phyloP scores from a whole-genome alignment of 352 stramenopile species.

The Sclerospora graminicola region DNA sequence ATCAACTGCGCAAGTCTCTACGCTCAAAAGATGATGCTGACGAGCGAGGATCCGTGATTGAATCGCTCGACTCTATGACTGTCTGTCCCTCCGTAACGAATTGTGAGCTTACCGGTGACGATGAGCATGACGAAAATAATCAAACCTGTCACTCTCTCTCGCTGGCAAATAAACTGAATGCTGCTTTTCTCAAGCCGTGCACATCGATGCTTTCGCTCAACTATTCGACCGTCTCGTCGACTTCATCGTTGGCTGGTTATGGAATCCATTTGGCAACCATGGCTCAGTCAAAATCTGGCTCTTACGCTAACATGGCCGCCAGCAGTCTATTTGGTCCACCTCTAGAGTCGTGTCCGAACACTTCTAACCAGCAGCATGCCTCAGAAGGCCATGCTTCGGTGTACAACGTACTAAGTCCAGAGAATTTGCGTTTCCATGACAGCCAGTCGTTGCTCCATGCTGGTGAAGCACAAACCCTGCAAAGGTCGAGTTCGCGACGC shows the following conservation, averaged over 20 bases:
- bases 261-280: conserved; percentile 29
- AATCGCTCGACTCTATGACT: conserved; percentile 20
- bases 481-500: conserved; percentile 7
- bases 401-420: conserved; percentile 25
- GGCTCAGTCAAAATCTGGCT: conserved; percentile 23
- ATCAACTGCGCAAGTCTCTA: conserved; percentile 18
- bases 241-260: conserved; percentile 31
- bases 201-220: conserved; percentile 30
- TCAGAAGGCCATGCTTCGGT: conserved; percentile 7
- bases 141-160: conserved; percentile 15
- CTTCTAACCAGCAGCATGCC: conserved; percentile 10
- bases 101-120: conserved; percentile 5
- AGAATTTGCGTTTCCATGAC: conserved; percentile 30
- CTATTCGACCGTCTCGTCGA: conserved; percentile 36
- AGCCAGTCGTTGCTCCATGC: conserved; percentile 24
- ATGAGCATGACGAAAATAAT: conserved; percentile 23
- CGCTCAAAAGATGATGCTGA: conserved; percentile 11
- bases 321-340: conserved; percentile 26
- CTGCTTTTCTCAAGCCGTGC: conserved; percentile 18
- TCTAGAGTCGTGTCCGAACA: conserved; percentile 21
- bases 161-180: conserved; percentile 9
- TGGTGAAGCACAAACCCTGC: conserved; percentile 10
- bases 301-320: conserved; percentile 16
- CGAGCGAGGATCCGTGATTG: conserved; percentile 14
- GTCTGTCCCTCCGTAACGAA: conserved; percentile 24